Evolutionary conservation across 495 filamentous ascomycete species (phyloP).

Genomic region (Penicillium cosmopolitanum): DNA sequence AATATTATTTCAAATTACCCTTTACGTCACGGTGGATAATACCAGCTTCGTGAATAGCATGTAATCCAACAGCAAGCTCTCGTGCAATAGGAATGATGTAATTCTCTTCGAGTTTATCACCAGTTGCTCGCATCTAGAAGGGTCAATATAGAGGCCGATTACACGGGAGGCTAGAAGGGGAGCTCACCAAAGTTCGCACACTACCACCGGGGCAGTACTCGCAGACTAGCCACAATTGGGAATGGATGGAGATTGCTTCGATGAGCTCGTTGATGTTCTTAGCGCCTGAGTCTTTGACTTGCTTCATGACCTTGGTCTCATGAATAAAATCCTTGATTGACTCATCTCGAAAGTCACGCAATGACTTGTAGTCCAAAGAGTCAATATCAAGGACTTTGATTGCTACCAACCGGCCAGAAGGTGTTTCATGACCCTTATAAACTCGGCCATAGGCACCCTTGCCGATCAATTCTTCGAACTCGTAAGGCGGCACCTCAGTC

Average conservation of each 20-base stretch:
- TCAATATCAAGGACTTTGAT: conserved; percentile 98
- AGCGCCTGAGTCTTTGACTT: conserved; percentile 80
- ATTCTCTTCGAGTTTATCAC: conserved; percentile 76
- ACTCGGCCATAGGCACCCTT: conserved; percentile 96
- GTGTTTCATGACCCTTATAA: conserved; percentile 72
- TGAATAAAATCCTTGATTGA: conserved; percentile 85
- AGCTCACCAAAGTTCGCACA: conserved; percentile 79
- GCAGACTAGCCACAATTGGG: conserved; percentile 92
- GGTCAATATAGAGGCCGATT: background rate
- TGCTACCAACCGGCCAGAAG: conserved; percentile 72
- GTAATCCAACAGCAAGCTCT: conserved; percentile 82
- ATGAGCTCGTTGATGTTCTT: conserved; percentile 90
- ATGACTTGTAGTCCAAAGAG: conserved; percentile 69
- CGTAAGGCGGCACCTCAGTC: conserved; percentile 62
- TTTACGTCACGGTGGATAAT: conserved; percentile 98
- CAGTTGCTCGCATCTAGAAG: conserved; percentile 60
- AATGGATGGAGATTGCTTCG: conserved; percentile 83
- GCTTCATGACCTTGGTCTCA: conserved; percentile 84
- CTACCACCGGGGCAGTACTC: conserved; percentile 96
- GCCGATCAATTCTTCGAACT: conserved; percentile 86
- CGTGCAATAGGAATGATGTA: conserved; percentile 89
- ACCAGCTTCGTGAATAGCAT: conserved; percentile 85
- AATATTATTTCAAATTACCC: conserved; percentile 47
- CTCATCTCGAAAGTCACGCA: conserved; percentile 73
- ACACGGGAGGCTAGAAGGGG: background rate